Base-by-base conservation (phyloP, 2,329 filamentous ascomycete genomes). In the Beauveria sp. region DNA sequence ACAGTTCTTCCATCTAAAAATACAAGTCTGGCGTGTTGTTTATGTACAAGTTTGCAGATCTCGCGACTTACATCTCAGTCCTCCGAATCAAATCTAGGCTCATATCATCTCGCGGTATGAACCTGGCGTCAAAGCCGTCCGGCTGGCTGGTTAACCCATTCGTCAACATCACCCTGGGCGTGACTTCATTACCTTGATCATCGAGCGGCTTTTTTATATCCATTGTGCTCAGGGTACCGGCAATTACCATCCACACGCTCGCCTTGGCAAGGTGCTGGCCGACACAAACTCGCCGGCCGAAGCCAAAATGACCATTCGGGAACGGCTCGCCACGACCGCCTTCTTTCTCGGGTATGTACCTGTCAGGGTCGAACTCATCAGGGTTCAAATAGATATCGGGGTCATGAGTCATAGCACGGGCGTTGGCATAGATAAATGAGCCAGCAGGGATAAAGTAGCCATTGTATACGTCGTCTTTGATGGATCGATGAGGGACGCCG, bases 361-460 rank as follows among this genome's bases (percentile, higher is more conserved):
- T 71, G 59, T 79, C 76, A 0, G 80, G 79, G 45, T 79, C 72
- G 65, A 82, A 82, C 7, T 61, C 62, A 22, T 77, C 72, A 1
- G 79, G 77, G 55, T 78, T 63, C 3, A 58, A 61, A 69, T 81
- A 82, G 2, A 72, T 68, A 3, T 60, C 54, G 55, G 73, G 65
- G 63, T 82, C 73, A 45, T 72, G 72, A 26, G 73, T 76, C 75
- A 79, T 82, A 55, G 76, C 76, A 14, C 72, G 69, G n/a, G 73
- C 69, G 58, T 79, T 81, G 34, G 75, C 74, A 58, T 74, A 73
- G 6, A 79, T 68, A 20, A 76, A 68, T 5, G 75, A 74, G 3
- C 83, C 84, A n/a, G 78, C 79, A 10, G 82, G 82, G 55, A 86
- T 84, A 62, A 78, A 77, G 70, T 82, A 81, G 40, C 78, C 82